Percentiles rank a stretch among this genome's conserved stretches.
Evolutionary conservation across 2,329 filamentous ascomycete genomes (phyloP).

Genomic region (Talaromyces piceae): DNA sequence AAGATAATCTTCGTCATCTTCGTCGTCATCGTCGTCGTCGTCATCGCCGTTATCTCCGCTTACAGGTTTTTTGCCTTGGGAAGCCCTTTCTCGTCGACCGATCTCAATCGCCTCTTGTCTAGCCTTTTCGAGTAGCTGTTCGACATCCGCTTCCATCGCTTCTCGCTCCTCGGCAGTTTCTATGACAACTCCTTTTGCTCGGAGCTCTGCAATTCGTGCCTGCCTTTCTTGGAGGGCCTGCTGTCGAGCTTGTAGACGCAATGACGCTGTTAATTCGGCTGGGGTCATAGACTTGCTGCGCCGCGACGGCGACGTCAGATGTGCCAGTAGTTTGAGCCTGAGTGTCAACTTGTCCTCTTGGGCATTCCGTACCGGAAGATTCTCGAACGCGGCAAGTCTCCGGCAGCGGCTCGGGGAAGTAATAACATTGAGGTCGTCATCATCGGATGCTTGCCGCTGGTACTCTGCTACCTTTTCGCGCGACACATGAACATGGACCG

Average conservation of each 20-base stretch:
- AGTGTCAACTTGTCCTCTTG: slow-evolving; percentile 56
- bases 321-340: slow-evolving; percentile 65
- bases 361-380: slow-evolving; percentile 55
- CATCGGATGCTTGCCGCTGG: slow-evolving; percentile 38
- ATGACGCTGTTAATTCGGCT: slow-evolving; percentile 58
- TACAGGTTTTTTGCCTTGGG: slow-evolving; percentile 55
- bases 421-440: slow-evolving; percentile 56
- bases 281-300: slow-evolving; percentile 54
- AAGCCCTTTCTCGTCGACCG: slow-evolving; percentile 66
- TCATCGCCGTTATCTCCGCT: slow-evolving; percentile 49
- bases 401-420: slow-evolving; percentile 35
- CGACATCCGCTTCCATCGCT: slow-evolving; percentile 71
- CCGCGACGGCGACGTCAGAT: slow-evolving; percentile 55
- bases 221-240: slow-evolving; percentile 74
- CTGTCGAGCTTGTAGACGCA: slow-evolving; percentile 65
- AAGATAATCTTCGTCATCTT: slow-evolving; percentile 31
- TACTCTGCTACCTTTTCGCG: slow-evolving; percentile 29
- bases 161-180: slow-evolving; percentile 83
- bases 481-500: slow-evolving; percentile 35
- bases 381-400: slow-evolving; percentile 60
- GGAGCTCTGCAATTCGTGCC: slow-evolving; percentile 67
- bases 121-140: slow-evolving; percentile 80
- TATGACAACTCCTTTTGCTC: slow-evolving; percentile 70
- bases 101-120: slow-evolving; percentile 73
- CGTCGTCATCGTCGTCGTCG: slow-evolving; percentile 21